phyloP scores from a whole-genome alignment of 2,329 filamentous ascomycete species.

The Aspergillus sp. region DNA sequence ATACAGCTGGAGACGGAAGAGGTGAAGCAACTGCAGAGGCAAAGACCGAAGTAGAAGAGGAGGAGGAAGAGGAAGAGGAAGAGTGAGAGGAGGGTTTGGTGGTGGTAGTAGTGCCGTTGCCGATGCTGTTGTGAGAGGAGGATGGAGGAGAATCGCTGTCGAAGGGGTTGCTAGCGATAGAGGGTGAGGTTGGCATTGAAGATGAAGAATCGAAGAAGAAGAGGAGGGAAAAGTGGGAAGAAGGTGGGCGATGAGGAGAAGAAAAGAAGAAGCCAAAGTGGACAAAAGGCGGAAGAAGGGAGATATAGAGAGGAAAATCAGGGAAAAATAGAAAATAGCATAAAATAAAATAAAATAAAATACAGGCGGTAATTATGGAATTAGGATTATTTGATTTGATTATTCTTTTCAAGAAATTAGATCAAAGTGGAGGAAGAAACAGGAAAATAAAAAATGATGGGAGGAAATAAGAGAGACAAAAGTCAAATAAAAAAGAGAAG shows the following conservation, averaged over 20 bases:
- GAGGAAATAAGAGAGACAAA: too few relatives aligned
- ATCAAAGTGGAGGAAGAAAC: too few relatives aligned
- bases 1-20: constrained; percentile 19
- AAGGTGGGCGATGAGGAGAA: constrained; percentile 3
- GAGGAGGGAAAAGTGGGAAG: constrained; percentile 7
- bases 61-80: constrained; percentile 10
- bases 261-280: constrained; percentile 7
- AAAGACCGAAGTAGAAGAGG: constrained; percentile 12
- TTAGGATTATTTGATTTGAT: too few relatives aligned
- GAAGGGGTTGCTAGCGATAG: constrained; percentile 19
- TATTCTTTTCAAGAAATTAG: too few relatives aligned
- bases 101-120: too few relatives aligned
- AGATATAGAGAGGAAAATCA: background rate
- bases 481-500: background rate
- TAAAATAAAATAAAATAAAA: too few relatives aligned
- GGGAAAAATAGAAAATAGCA: too few relatives aligned
- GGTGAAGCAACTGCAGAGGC: background rate
- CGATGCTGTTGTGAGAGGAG: constrained; percentile 15
- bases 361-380: too few relatives aligned
- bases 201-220: constrained; percentile 19
- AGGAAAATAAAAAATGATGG: too few relatives aligned
- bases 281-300: background rate
- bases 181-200: constrained; percentile 38
- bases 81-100: constrained; percentile 15
- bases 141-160: constrained; percentile 30